phyloP scores from a whole-genome alignment of 139 green algal species.

The Chlamydomonas eustigma region DNA sequence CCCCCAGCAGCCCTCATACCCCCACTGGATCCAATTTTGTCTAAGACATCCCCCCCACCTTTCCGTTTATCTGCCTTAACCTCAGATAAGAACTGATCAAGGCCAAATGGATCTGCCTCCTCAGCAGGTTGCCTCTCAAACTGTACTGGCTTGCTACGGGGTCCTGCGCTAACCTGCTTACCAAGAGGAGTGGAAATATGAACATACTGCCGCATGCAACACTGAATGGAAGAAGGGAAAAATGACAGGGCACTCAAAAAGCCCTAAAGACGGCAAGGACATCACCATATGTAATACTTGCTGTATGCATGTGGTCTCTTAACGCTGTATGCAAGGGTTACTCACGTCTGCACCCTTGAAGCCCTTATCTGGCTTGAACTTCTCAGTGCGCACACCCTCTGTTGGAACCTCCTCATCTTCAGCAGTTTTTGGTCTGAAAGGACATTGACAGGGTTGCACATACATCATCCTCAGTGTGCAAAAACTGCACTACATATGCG shows the following conservation, averaged over 20 bases:
- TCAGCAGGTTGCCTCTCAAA: constrained; percentile 76
- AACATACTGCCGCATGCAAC: too few species aligned
- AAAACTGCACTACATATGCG: too few species aligned
- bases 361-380: constrained; percentile 88
- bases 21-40: constrained; percentile 47
- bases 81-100: constrained; percentile 85
- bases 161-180: constrained; percentile 11
- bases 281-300: too few species aligned
- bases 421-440: constrained; percentile 38
- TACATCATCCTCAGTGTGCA: too few species aligned
- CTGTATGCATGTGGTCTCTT: too few species aligned
- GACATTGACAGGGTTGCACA: too few species aligned
- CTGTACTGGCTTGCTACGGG: constrained; percentile 57
- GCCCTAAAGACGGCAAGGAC: too few species aligned
- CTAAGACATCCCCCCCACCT: constrained; percentile 38
- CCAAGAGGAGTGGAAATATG: too few species aligned
- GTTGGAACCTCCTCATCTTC: constrained; percentile 50
- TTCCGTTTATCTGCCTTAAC: constrained; percentile 36
- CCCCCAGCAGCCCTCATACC: constrained; percentile 74
- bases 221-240: too few species aligned
- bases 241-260: too few species aligned
- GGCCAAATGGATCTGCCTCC: constrained; percentile 92
- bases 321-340: too few species aligned
- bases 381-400: constrained; percentile 46
- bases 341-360: constrained; percentile 55